Evolutionary conservation across 345 rosid genomes (phyloP).

Genomic region (Passiflora organensis): DNA sequence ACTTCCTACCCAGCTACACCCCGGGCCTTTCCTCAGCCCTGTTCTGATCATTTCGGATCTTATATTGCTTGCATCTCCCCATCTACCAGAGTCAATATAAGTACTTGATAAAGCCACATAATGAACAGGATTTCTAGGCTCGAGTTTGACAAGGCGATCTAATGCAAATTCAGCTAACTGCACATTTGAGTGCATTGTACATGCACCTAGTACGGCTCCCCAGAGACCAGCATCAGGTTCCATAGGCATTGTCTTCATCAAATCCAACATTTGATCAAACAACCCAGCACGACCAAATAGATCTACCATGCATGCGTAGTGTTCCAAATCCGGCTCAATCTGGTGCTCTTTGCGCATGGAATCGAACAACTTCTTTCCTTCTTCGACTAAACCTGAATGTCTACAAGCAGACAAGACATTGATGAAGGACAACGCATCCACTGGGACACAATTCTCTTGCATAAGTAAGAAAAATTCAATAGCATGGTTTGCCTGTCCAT

Average conservation of each 20-base stretch:
- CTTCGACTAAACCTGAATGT: slow-evolving; percentile 51
- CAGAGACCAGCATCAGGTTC: slow-evolving; percentile 55
- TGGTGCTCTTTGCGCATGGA: slow-evolving; percentile 37
- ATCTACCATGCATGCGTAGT: slow-evolving; percentile 63
- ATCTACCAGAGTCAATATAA: slow-evolving; percentile 35
- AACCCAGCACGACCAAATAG: slow-evolving; percentile 57
- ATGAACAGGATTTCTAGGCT: slow-evolving; percentile 49
- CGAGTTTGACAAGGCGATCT: slow-evolving; percentile 44
- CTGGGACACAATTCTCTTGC: slow-evolving; percentile 31
- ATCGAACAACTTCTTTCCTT: slow-evolving; percentile 41
- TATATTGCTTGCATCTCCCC: slow-evolving; percentile 35
- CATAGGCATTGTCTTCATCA: slow-evolving; percentile 44
- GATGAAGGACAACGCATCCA: slow-evolving; percentile 42
- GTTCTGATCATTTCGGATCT: slow-evolving; percentile 31
- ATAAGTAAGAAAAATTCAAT: slow-evolving; percentile 44
- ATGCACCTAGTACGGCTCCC: slow-evolving; percentile 56
- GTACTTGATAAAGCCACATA: slow-evolving; percentile 28
- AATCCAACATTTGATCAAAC: slow-evolving; percentile 37
- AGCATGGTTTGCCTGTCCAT: slow-evolving; percentile 48
- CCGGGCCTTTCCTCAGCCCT: slow-evolving; percentile 36
- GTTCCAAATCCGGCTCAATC: slow-evolving; percentile 35
- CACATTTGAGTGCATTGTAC: slow-evolving; percentile 46
- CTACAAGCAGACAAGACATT: slow-evolving; percentile 61
- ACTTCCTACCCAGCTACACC: slow-evolving; percentile 51
- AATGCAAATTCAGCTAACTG: slow-evolving; percentile 44